A percentile compares a stretch with the other conserved stretches of the same genome.
Evolutionary conservation across 139 green algal species (phyloP).

Genomic region (Pleodorina starrii): DNA sequence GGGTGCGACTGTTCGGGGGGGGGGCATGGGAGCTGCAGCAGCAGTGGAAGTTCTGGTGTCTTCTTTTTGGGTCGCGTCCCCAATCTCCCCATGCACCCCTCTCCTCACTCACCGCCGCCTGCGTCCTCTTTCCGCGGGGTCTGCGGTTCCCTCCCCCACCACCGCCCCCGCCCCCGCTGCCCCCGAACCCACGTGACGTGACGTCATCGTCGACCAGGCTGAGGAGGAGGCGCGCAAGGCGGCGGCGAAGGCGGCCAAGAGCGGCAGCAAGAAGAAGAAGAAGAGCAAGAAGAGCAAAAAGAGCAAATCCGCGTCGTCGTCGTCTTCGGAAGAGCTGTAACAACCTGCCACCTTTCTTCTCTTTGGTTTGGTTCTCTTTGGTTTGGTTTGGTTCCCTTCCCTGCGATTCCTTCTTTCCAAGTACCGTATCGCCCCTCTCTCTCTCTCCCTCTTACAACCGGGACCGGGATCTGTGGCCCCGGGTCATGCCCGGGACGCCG

Average conservation of each 20-base stretch:
- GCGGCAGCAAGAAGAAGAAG: conserved; percentile 39
- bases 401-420: too few relatives aligned
- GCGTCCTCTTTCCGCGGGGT: neutral
- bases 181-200: too few relatives aligned
- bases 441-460: too few relatives aligned
- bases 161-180: too few relatives aligned
- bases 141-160: neutral
- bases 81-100: neutral
- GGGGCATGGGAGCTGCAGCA: neutral
- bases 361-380: too few relatives aligned
- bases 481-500: too few relatives aligned
- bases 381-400: too few relatives aligned
- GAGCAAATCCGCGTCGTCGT: conserved; percentile 40
- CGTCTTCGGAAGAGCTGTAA: neutral
- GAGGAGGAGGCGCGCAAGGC: conserved; percentile 53
- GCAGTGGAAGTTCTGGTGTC: neutral
- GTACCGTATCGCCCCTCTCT: too few relatives aligned
- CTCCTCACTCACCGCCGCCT: neutral
- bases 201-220: too few relatives aligned
- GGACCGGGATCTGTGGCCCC: too few relatives aligned
- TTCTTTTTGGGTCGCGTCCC: neutral
- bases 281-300: conserved; percentile 45
- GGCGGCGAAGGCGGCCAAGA: neutral
- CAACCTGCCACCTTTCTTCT: neutral
- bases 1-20: too few relatives aligned